These are phyloP conservation scores for Pseudogymnoascus sp. DNA, from an alignment of 2,329 filamentous ascomycete genomes.

Conservation along the genomic window DNA sequence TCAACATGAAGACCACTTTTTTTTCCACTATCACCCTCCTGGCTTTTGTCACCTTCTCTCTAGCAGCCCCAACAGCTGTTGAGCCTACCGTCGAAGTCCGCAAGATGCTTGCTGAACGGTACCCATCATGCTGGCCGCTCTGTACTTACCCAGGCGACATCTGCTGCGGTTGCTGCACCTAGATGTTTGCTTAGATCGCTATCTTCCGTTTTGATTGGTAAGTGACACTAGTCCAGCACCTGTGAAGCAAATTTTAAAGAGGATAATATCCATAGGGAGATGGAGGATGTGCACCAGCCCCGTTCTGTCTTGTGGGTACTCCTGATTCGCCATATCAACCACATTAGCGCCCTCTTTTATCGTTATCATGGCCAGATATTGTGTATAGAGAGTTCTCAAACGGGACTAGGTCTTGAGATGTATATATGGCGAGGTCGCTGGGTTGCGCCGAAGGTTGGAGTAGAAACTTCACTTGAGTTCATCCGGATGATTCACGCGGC, in stretches of 20 bases:
- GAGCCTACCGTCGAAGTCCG: too few relatives aligned
- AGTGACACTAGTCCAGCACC: too few relatives aligned
- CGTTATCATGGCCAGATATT: not conserved
- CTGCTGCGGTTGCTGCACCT: too few relatives aligned
- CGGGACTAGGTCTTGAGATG: not conserved
- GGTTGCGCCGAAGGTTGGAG: not conserved
- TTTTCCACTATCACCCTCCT: too few relatives aligned
- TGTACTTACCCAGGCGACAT: too few relatives aligned
- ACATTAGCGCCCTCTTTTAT: not conserved
- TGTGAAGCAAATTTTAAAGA: not conserved
- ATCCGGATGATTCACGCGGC: not conserved
- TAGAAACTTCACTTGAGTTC: not conserved
- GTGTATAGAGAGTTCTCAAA: not conserved
- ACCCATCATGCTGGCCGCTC: too few relatives aligned
- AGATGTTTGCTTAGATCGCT: too few relatives aligned
- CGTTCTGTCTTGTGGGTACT: not conserved
- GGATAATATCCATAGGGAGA: conserved; percentile 11
- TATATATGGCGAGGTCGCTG: not conserved
- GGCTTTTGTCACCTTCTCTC: too few relatives aligned
- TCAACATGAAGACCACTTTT: too few relatives aligned
- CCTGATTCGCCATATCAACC: not conserved
- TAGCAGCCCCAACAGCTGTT: too few relatives aligned
- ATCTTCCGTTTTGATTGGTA: too few relatives aligned
- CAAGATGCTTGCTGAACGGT: too few relatives aligned
- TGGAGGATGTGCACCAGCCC: not conserved